A percentile compares a stretch with the other conserved stretches of the same genome.
These are phyloP conservation scores for Pythium oligandrum DNA, from an alignment of 352 stramenopile genomes.

Conservation along the genomic window DNA sequence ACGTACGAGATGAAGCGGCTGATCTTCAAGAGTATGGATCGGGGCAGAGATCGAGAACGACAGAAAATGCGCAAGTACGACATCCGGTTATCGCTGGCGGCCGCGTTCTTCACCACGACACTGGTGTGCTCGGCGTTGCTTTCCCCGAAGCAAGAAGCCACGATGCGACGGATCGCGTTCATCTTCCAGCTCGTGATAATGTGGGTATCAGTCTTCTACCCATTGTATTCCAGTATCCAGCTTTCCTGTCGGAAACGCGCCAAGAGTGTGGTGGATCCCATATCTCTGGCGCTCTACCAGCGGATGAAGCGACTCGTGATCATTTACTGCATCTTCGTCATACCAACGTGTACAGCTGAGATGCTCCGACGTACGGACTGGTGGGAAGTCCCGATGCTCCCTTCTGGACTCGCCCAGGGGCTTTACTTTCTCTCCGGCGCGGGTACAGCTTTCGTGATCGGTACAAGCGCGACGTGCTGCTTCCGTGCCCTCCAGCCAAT, in stretches of 20 bases:
- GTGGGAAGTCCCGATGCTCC: constrained; percentile 30
- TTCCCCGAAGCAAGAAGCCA: constrained; percentile 21
- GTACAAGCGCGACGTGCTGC: constrained; percentile 56
- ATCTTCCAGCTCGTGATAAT: constrained; percentile 41
- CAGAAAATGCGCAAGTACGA: constrained; percentile 50
- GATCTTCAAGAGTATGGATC: constrained; percentile 64
- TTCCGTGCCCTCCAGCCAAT: constrained; percentile 52
- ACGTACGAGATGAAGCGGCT: constrained; percentile 66
- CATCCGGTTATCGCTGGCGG: constrained; percentile 29
- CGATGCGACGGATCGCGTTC: constrained; percentile 31
- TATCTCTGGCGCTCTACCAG: constrained; percentile 42
- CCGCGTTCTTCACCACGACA: constrained; percentile 29
- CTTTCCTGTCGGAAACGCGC: constrained; percentile 45
- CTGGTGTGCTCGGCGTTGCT: constrained; percentile 36
- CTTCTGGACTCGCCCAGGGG: constrained; percentile 40
- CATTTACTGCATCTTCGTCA: constrained; percentile 64
- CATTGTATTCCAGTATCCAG: constrained; percentile 38
- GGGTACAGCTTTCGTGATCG: constrained; percentile 54
- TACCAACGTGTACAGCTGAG: constrained; percentile 54
- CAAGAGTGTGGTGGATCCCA: constrained; percentile 34
- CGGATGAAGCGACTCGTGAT: constrained; percentile 66
- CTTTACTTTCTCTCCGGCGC: constrained; percentile 62
- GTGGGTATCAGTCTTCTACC: constrained; percentile 55
- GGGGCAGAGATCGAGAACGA: constrained; percentile 41
- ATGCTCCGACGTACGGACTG: constrained; percentile 10